Evolutionary conservation across 2,329 filamentous ascomycete species (phyloP), one percentile per base, ranked within the genome.

Genomic region (Xylariomycetidae sp.): DNA sequence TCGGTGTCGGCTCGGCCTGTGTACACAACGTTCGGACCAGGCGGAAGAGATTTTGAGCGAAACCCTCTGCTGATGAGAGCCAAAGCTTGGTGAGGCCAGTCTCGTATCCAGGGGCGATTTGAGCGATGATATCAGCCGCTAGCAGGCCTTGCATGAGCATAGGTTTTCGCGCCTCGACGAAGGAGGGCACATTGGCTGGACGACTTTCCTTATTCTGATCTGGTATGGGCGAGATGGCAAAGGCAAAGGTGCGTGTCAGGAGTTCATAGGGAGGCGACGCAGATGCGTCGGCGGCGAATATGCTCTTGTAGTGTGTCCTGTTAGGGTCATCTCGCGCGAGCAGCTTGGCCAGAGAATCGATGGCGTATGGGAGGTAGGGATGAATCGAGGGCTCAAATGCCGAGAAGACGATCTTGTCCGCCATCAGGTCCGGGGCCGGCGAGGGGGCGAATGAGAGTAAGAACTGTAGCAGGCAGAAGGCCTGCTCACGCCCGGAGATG

Each of bases 311-410:
- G 49, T 85, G 82, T 3, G 80, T 80, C 41, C 92, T 72, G 51
- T 98, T 98, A 0, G 92, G 90, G 48, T 97, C 90, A 56, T 97
- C 92, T 32, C 89, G 77, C 4, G 92, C 90, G 16, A 98, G 70
- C 3, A 98, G 69, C 59, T 97, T 97, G 3, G 92, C 90, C 16
- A 97, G 67, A 30, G 85, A 84, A 56, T 98, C 92, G 13, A 97
- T 78, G 1, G 92, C 92, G 23, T 87, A 80, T 3, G 90, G 89
- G 1, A 95, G 77, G 57, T 97, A 97, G 26, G 83, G 81, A 56
- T 98, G 90, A 18, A 88, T 64, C 8, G 74, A 68, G 0, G 92
- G 87, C 34, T 89, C 83, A 57, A 90, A 97, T 4, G 80, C 65
- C 0, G 87, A 72, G 58, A 97, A 96, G 51, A 82, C 82, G 25